Evolutionary conservation across 371 early-diverging fungal genomes (phyloP).

Genomic region (Mucor lusitanicus): DNA sequence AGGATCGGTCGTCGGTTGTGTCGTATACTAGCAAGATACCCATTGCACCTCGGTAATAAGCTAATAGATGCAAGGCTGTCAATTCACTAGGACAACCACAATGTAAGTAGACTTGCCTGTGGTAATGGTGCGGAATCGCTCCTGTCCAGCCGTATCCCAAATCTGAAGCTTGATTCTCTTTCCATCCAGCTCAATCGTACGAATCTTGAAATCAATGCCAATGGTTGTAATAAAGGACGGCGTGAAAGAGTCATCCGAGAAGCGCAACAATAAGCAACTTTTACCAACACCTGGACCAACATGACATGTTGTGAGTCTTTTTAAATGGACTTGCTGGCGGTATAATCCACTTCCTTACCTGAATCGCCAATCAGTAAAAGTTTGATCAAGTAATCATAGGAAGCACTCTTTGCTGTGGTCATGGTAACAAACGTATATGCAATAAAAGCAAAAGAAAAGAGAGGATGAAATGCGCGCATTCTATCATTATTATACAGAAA

Average conservation of each 20-base stretch:
- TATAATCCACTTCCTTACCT: too few species aligned
- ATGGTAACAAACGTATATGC: neutral
- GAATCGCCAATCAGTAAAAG: conserved; percentile 85
- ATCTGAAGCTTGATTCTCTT: conserved; percentile 99
- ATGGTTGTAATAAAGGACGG: conserved; percentile 98
- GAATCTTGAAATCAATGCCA: conserved; percentile 99
- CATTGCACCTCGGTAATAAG: conserved; percentile 99
- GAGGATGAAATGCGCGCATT: neutral
- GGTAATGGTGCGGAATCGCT: conserved; percentile 99
- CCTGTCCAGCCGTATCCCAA: conserved; percentile 99
- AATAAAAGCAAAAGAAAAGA: neutral
- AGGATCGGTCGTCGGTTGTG: conserved; percentile 97
- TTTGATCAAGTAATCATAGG: conserved; percentile 34
- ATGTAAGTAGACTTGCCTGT: conserved; percentile 65
- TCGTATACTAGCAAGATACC: conserved; percentile 99
- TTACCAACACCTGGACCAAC: conserved; percentile 91
- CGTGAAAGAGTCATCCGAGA: conserved; percentile 98
- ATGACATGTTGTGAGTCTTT: too few species aligned
- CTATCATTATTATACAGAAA: neutral
- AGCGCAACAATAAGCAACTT: conserved; percentile 96
- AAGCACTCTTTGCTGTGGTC: conserved; percentile 75
- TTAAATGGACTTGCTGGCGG: too few species aligned
- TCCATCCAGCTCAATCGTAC: conserved; percentile 97
- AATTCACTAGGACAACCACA: too few species aligned
- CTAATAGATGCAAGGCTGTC: too few species aligned